These are phyloP conservation scores for Alternaria incomplexa DNA, from an alignment of 2,329 filamentous ascomycete genomes.

Conservation along the genomic window DNA sequence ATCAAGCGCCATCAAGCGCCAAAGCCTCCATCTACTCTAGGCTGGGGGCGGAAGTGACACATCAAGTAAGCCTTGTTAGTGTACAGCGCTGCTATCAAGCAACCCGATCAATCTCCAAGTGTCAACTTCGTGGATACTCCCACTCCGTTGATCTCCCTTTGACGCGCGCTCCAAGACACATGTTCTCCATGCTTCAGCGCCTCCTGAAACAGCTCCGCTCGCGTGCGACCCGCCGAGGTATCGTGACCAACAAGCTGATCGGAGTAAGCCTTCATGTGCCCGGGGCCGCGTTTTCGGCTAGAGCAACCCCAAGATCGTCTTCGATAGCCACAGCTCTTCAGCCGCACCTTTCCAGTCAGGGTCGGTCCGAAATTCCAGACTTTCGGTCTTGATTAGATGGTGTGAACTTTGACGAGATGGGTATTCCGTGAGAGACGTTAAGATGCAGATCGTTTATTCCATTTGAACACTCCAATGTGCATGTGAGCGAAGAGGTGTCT, in stretches of 20 bases:
- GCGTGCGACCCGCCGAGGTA: conserved; percentile 10
- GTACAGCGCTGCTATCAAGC: not conserved
- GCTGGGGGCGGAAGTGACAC: conserved; percentile 2
- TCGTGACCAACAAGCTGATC: conserved; percentile 24
- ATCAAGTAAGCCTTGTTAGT: not conserved
- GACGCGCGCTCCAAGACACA: conserved; percentile 8
- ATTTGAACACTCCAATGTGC: conserved; percentile 3
- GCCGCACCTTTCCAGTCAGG: conserved; percentile 8
- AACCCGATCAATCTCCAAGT: conserved; percentile 5
- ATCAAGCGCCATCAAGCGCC: not conserved
- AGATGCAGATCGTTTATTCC: not conserved
- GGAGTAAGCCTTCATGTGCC: conserved; percentile 22
- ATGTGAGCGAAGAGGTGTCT: conserved; percentile 14
- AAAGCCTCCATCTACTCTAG: conserved; percentile 3
- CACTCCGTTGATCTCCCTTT: not conserved
- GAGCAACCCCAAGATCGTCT: not conserved
- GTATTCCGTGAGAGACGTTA: not conserved
- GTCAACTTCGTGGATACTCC: not conserved
- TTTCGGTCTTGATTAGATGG: not conserved
- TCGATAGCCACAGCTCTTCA: conserved; percentile 1
- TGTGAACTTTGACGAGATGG: not conserved
- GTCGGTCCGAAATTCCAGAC: not conserved
- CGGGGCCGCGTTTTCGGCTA: conserved; percentile 18
- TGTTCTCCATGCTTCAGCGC: conserved; percentile 12
- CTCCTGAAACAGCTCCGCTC: conserved; percentile 23